These are phyloP conservation scores for Sanguinoderma infundibulare DNA, from an alignment of 1,284 basidiomycete species.

Conservation along the genomic window DNA sequence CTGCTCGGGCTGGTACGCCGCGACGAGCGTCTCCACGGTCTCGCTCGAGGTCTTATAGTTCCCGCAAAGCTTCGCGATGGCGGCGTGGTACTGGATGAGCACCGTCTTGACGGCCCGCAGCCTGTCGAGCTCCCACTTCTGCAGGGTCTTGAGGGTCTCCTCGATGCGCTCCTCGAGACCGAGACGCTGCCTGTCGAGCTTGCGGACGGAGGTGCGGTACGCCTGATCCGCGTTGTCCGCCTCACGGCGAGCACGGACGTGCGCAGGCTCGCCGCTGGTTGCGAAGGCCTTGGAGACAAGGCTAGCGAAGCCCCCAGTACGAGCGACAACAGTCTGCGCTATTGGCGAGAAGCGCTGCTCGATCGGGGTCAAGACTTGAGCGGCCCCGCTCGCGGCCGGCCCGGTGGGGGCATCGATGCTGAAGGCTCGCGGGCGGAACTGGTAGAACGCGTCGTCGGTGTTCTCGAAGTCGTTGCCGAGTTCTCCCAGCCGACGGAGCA, in stretches of 20 bases:
- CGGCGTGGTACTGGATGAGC: conserved; percentile 83
- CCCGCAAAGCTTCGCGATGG: conserved; percentile 71
- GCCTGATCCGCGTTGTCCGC: conserved; percentile 78
- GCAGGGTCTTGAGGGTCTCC: conserved; percentile 77
- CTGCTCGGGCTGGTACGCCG: conserved; percentile 84
- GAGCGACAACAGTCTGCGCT: conserved; percentile 65
- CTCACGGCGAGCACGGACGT: conserved; percentile 74
- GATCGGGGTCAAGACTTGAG: conserved; percentile 37
- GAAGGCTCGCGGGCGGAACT: conserved; percentile 81
- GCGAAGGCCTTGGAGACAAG: conserved; percentile 77
- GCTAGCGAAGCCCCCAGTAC: conserved; percentile 68
- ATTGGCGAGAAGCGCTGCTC: conserved; percentile 48
- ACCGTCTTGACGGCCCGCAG: conserved; percentile 85
- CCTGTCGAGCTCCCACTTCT: conserved; percentile 86
- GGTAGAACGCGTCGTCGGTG: conserved; percentile 77
- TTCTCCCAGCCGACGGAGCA: conserved; percentile 80
- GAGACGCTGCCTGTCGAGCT: conserved; percentile 80
- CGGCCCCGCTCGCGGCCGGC: conserved; percentile 18
- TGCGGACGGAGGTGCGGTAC: conserved; percentile 77
- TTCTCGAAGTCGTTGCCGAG: conserved; percentile 79
- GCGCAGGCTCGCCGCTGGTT: conserved; percentile 60
- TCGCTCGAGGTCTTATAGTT: conserved; percentile 68
- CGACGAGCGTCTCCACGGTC: conserved; percentile 73
- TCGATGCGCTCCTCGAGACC: conserved; percentile 86
- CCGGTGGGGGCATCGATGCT: conserved; percentile 48